Base-by-base conservation (phyloP, 2,329 filamentous ascomycete species). In the Amesomyces nigricolor region DNA sequence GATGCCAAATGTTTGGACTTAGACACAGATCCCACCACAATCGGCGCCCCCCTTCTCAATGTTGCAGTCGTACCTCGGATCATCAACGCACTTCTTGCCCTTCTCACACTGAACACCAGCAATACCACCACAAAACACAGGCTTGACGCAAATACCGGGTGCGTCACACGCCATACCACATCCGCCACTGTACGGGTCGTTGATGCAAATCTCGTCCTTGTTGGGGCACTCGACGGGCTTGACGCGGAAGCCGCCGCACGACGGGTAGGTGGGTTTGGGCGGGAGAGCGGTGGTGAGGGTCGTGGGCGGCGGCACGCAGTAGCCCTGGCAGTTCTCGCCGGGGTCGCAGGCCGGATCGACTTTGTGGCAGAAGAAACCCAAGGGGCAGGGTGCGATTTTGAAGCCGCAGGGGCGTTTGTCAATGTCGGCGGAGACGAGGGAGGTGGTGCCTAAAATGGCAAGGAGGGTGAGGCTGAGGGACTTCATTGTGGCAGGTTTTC, bases 51-150 rank as follows among this genome's bases (percentile, higher is more conserved):
- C 73, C 1, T 66, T 63, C 22, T 58, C 17, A 1, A 69, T 67
- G 61, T 72, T 68, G 57, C 74, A 77, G 11, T 67, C 64, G 59
- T 77, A 74, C 10, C 67, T 61, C 5, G 72, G 71, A 58, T 75
- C 70, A 64, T 77, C 74, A 35, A 71, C 61, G 54, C 75, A 77
- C 9, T 64, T 63, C 64, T 69, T 64, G 1, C 65, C 67, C 10
- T 54, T 42, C 5, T 63, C 55, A 57, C 74, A 76, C 2, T 2
- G 30, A 17, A 68, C 62, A 1, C 67, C 72, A 0, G 67, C 69
- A 51, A 76, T 69, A 0, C 74, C 74, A 26, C 73, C 73, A 57
- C 74, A 76, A 22, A 63, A 61, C 26, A 50, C 37, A 5, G 63
- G 59, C 57, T 55, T 48, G 32, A 67, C 62, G 51, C 65, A 67